Base-by-base conservation (phyloP, 2,329 filamentous ascomycete species). In the Hypomyces perniciosus region DNA sequence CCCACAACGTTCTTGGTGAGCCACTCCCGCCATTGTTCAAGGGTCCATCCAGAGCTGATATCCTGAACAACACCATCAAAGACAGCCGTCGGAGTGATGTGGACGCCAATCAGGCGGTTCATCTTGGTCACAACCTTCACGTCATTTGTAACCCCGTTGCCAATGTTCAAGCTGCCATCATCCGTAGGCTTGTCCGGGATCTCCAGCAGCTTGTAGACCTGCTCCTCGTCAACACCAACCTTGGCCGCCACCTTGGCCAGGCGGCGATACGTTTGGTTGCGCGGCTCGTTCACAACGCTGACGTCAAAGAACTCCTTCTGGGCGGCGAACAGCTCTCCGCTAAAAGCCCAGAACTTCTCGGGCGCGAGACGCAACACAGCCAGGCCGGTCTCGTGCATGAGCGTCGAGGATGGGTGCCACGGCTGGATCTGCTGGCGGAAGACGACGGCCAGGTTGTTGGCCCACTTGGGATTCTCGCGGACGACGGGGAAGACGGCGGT, bases 401-500 rank as follows among this genome's bases (percentile, higher is more conserved):
- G 77, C 6, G 86, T 90, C 38, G 83, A 90, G 20, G 86, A 90
- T 2, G 92, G 92, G 71, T 97, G 91, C 92, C 92, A 96, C 10
- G 90, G 90, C 73, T 96, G 90, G 62, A 96, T 82, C 67, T 96
- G 90, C 67, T 92, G 91, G 45, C 91, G 86, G 76, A 96, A 88
- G 62, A 97, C 80, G 59, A 95, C 76, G 60, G 87, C 78, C 3
- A 96, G 72, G 54, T 76, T 77, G 53, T 73, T 59, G 10, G 73
- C 66, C 66, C 73, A 76, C 27, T 72, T 60, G 56, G 86, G 83
- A 61, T 83, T 83, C 45, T 75, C 61, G 54, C 77, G 74, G 59
- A 95, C 76, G 44, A 80, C 67, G 1, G 88, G 85, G 53, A 81
- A 74, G 52, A 95, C 63, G n/a, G 67, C 56, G 9, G 59, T 64